Evolutionary conservation across 306 rosid genomes (phyloP).

Genomic region (Acmispon strigosus): DNA sequence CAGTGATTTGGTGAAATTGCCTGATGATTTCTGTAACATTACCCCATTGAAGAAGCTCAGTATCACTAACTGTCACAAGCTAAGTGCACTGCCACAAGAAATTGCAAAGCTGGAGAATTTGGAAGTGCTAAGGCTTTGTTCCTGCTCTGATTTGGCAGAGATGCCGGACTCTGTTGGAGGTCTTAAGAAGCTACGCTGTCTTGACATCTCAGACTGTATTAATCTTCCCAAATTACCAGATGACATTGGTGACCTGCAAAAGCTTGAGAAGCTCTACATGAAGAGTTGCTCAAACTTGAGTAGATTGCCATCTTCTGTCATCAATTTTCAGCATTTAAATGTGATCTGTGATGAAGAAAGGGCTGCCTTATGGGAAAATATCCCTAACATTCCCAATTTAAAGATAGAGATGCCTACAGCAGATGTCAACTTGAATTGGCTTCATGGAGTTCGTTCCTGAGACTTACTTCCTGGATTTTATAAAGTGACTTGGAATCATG

Average conservation of each 20-base stretch:
- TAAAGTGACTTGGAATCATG: not conserved
- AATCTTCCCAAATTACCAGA: constrained; percentile 24
- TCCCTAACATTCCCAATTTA: not conserved
- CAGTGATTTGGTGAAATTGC: constrained; percentile 32
- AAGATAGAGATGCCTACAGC: constrained; percentile 13
- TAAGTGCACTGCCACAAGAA: constrained; percentile 25
- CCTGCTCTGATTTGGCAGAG: constrained; percentile 25
- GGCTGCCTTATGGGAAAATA: constrained; percentile 19
- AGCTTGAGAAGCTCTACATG: constrained; percentile 30
- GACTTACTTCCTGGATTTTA: not conserved
- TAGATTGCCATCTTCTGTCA: constrained; percentile 20
- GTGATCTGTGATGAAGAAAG: constrained; percentile 41
- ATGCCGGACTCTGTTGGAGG: constrained; percentile 16
- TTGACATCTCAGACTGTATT: constrained; percentile 37
- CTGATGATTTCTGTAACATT: constrained; percentile 23
- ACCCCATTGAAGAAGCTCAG: constrained; percentile 28
- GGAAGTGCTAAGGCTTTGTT: constrained; percentile 33
- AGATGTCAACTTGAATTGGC: constrained; percentile 31
- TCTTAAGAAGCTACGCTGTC: constrained; percentile 22
- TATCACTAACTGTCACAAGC: constrained; percentile 41
- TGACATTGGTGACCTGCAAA: constrained; percentile 32
- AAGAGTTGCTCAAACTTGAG: constrained; percentile 28
- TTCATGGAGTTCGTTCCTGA: constrained; percentile 15
- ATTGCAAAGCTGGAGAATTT: constrained; percentile 29
- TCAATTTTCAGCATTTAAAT: constrained; percentile 11